Base-by-base conservation (phyloP, 805 yeast genomes). In the Yarrowia deformans region DNA sequence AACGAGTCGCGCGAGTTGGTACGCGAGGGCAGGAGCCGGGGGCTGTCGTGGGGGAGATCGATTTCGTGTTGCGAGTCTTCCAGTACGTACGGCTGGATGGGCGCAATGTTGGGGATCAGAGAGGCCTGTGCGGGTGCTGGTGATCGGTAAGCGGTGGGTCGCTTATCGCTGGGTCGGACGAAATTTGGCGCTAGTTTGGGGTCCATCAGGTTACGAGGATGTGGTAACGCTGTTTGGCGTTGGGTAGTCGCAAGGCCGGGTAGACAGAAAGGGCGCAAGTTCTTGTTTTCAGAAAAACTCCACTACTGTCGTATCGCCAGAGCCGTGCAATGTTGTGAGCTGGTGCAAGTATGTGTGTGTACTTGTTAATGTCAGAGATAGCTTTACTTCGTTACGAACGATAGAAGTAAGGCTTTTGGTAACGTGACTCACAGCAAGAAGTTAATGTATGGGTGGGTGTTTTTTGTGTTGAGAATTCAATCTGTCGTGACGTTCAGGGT, bases 151-250 rank as follows among this genome's bases (percentile, higher is more conserved):
- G 73, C 70, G 13, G 71, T 72, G 70, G 85, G 81, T 58, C 86
- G 86, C 72, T 87, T 84, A 68, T 87, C 84, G 16, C 92, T 87
- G 0, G 97, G 97, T 12, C 97, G 97, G 63, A 88, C 87, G 78
- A 92, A 93, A 77, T 92, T 88, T 19, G 97, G 97, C 72, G 93
- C 97, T 79, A 89, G 86, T 4, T 94, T 90, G 29, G 98, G 98
- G 77, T 93, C 98, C 98, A 93, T 93, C 48, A 42, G 64, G 64
- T 52, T 52, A 19, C 19, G 58, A 52, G 42, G 40, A 50, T 8
- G 37, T 23, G 29, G 29, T 23, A 23, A 23, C 29, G 29, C 29
- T 23, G 29, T 23, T 23, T 23, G 2, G 29, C 29, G 29, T 23
- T 23, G 29, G 29, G 29, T 23, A 23, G 29, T 23, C 29, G 29